Base-by-base conservation (phyloP, 2,329 filamentous ascomycete species). In the Verticillium dahliae region DNA sequence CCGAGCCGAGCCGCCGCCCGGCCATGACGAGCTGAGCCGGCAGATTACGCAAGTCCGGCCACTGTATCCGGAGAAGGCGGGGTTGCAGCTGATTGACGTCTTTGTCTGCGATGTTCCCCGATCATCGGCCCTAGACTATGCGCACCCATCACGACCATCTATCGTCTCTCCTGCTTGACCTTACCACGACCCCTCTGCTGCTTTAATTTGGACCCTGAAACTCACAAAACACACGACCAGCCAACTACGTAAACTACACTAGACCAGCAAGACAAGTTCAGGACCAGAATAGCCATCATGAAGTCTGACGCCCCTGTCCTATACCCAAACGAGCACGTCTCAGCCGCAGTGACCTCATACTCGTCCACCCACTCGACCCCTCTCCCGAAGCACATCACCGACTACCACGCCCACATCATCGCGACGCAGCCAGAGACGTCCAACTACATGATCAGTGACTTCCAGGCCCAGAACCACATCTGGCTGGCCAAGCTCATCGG, bases 251-350 rank as follows among this genome's bases (percentile, higher is more conserved):
- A 31, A 31, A 31, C 27, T 31, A 31, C 1, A 31, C 27, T 31
- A 31, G 27, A 31, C 5, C 27, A 31, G 27, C 27, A 5, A 5
- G 27, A 31, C 27, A 31, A 31, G 27, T 31, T 31, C 27, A 31
- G 27, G 5, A 52, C 18, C 18, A 13, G 11, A 13, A 34, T 41
- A 61, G 14, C 14, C 67, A 71, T 50, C 7, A 80, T 79, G 78
- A 78, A 78, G 66, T 67, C 70, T 27, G 73, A 72, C 67, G 67
- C 66, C n/a, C 71, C 73, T 31, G 66, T 70, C 33, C 73, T 81
- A 39, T 81, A 80, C 67, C 71, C 75, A 37, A 80, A 76, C 59
- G 71, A 74, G 33, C 67, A 74, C 60, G 73, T 80, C 58, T 74
- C 74, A 59, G 65, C 69, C 58, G 73, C 71, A 18, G 80, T 81